Conservation (phyloP, 2,329 filamentous ascomycete species). For the Clarireedia hainanense region DNA sequence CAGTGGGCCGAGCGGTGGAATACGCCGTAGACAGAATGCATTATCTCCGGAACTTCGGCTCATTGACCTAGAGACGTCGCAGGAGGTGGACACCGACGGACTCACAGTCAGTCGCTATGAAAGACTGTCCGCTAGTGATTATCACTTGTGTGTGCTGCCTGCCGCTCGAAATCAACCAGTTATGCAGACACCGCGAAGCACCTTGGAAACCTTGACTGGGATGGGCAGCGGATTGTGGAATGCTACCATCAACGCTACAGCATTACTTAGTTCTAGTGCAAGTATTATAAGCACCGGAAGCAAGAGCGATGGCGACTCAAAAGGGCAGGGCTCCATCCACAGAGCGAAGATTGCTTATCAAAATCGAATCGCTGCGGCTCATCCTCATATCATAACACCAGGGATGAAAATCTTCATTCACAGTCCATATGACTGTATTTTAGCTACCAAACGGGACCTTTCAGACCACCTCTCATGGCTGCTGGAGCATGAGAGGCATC, state of each 20-base stretch:
- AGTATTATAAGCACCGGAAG: slow-evolving; percentile 61
- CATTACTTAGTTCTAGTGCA: slow-evolving; percentile 78
- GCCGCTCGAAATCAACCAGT: slow-evolving; percentile 61
- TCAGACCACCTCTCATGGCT: slow-evolving; percentile 83
- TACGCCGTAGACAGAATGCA: slow-evolving; percentile 67
- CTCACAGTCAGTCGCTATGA: slow-evolving; percentile 83
- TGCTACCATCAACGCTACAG: slow-evolving; percentile 76
- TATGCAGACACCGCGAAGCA: slow-evolving; percentile 55
- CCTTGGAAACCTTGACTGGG: slow-evolving; percentile 68
- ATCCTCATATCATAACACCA: slow-evolving; percentile 32
- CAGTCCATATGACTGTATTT: slow-evolving; percentile 92
- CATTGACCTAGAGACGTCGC: slow-evolving; percentile 76
- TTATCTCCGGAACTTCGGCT: slow-evolving; percentile 82
- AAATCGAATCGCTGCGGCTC: slow-evolving; percentile 31
- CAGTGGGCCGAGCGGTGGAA: slow-evolving; percentile 56
- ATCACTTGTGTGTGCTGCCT: slow-evolving; percentile 79
- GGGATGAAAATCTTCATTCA: slow-evolving; percentile 86
- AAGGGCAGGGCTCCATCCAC: slow-evolving; percentile 31
- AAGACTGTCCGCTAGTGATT: slow-evolving; percentile 78
- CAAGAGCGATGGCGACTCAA: slow-evolving; percentile 50
- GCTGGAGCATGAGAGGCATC: slow-evolving; percentile 70
- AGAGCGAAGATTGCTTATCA: slow-evolving; percentile 31
- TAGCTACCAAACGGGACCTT: slow-evolving; percentile 80
- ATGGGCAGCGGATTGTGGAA: slow-evolving; percentile 79
- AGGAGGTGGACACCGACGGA: slow-evolving; percentile 80